phyloP scores from a whole-genome alignment of 2,329 filamentous ascomycete species.

The Ploettnerulaceae sp. region DNA sequence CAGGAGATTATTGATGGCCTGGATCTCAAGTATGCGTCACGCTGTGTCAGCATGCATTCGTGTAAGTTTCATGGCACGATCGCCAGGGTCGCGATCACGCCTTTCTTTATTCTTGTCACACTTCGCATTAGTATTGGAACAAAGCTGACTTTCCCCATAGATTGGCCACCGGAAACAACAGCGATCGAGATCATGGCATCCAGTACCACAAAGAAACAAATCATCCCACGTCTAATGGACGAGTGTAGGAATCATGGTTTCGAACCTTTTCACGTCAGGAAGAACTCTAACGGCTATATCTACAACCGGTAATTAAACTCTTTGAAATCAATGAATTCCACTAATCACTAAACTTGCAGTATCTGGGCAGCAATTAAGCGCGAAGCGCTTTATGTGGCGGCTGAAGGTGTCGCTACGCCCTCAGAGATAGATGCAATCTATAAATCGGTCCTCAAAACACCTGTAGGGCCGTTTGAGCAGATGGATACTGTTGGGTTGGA shows the following conservation, averaged over 20 bases:
- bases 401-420: conserved; percentile 35
- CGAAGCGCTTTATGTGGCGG: conserved; percentile 35
- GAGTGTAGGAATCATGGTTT: conserved; percentile 36
- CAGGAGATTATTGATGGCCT: conserved; percentile 39
- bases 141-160: too few relatives aligned
- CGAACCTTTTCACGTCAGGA: conserved; percentile 36
- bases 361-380: conserved; percentile 41
- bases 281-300: conserved; percentile 37
- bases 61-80: too few relatives aligned
- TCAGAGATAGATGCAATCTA: conserved; percentile 38
- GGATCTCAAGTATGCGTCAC: conserved; percentile 32
- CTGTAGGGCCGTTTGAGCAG: conserved; percentile 37
- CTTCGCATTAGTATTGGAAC: too few relatives aligned
- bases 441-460: conserved; percentile 36
- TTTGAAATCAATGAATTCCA: not conserved
- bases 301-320: conserved; percentile 34
- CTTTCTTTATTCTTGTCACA: too few relatives aligned
- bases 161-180: conserved; percentile 37
- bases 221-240: conserved; percentile 31
- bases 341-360: conserved; percentile 14
- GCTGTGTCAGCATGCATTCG: conserved; percentile 41
- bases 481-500: conserved; percentile 40
- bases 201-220: conserved; percentile 30
- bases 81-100: too few relatives aligned
- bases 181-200: conserved; percentile 38